These are phyloP conservation scores for Suillus placidus DNA, from an alignment of 768 basidiomycete species.

Conservation along the genomic window DNA sequence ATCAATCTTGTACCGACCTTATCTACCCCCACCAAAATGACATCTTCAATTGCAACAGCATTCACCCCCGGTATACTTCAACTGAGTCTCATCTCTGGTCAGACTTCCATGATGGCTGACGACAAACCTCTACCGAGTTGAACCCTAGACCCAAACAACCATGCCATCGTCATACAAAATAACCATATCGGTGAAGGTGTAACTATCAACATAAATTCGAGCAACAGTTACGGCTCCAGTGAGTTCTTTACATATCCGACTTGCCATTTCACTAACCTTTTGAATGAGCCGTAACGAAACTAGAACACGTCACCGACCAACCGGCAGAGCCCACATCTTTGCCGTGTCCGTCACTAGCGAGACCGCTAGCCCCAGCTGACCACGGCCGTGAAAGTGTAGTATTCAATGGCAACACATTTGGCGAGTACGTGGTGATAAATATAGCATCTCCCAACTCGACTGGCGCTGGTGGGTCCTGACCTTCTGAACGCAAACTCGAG, in stretches of 20 bases:
- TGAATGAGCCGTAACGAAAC: background rate
- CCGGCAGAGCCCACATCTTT: background rate
- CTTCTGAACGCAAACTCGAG: background rate
- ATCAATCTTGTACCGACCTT: background rate
- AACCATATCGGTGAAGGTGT: background rate
- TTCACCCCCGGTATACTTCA: background rate
- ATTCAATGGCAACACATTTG: background rate
- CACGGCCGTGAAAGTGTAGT: background rate
- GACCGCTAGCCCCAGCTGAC: background rate
- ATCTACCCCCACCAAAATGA: background rate
- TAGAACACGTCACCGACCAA: background rate
- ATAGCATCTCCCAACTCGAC: background rate
- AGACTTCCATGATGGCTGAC: background rate
- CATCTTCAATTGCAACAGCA: background rate
- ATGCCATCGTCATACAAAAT: background rate
- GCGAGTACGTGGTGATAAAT: background rate
- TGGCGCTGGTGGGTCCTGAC: background rate
- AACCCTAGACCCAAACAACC: background rate
- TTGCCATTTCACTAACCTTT: background rate
- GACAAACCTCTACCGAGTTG: background rate
- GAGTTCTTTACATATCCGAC: background rate
- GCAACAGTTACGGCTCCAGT: background rate
- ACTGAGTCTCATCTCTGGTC: background rate
- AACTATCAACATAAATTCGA: background rate
- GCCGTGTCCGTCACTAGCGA: background rate